phyloP scores from a whole-genome alignment of 2,329 filamentous ascomycete genomes.

The Aureobasidium sp. region DNA sequence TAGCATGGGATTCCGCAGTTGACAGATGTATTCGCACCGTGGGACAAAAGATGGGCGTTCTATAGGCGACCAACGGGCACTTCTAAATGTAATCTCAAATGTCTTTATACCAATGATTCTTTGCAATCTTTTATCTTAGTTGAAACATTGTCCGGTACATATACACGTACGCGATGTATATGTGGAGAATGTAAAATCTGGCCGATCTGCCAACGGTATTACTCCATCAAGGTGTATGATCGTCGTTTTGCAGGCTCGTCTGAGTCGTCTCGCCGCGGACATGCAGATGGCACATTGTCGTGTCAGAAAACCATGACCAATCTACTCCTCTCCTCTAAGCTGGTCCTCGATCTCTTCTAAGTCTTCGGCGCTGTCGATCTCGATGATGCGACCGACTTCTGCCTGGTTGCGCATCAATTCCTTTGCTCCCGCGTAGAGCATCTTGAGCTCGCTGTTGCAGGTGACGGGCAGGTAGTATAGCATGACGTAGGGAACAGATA shows the following conservation, averaged over 20 bases:
- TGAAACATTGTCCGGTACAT: background rate
- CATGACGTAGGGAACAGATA: slow-evolving; percentile 87
- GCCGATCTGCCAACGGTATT: background rate
- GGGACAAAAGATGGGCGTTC: background rate
- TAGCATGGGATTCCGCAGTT: background rate
- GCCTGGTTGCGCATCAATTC: slow-evolving; percentile 91
- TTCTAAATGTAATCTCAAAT: slow-evolving; percentile 11
- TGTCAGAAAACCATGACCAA: background rate
- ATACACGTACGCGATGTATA: background rate
- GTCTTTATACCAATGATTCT: background rate
- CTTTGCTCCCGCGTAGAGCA: slow-evolving; percentile 94
- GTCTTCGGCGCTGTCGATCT: slow-evolving; percentile 73
- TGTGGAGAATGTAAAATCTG: slow-evolving; percentile 1
- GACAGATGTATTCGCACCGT: background rate
- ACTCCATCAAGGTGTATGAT: slow-evolving; percentile 8
- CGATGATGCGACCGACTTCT: slow-evolving; percentile 80
- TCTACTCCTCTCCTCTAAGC: slow-evolving; percentile 36
- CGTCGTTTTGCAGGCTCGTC: background rate
- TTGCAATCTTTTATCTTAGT: background rate
- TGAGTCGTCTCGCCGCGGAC: background rate
- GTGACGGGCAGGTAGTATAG: slow-evolving; percentile 91
- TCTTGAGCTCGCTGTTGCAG: slow-evolving; percentile 76
- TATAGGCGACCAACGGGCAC: background rate
- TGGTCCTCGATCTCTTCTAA: slow-evolving; percentile 70
- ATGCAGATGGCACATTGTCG: background rate